Percentiles rank a stretch among this genome's conserved stretches.
Evolutionary conservation across 345 rosid genomes (phyloP).

Genomic region (Gossypium herbaceum): DNA sequence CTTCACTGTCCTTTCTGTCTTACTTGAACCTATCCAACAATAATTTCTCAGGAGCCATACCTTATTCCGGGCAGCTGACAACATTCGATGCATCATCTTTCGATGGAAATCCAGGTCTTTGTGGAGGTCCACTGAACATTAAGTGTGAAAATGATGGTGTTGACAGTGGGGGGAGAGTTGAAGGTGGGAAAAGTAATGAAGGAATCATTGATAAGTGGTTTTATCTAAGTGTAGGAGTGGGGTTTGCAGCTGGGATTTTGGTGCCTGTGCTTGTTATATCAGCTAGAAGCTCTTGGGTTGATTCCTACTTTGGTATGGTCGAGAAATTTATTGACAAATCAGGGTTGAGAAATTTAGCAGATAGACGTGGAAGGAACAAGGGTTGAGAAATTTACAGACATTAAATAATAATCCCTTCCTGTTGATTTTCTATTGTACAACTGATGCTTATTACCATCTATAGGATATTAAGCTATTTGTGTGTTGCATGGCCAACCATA

Average conservation of each 20-base stretch:
- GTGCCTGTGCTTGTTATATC: conserved; percentile 8
- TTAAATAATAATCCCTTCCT: not conserved
- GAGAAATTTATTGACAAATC: conserved; percentile 22
- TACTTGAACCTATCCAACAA: conserved; percentile 37
- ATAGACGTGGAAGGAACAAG: not conserved
- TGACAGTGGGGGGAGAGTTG: conserved; percentile 2
- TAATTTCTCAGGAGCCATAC: conserved; percentile 35
- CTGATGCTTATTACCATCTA: not conserved
- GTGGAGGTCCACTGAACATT: conserved; percentile 36
- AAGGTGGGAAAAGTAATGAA: conserved; percentile 8
- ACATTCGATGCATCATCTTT: conserved; percentile 34
- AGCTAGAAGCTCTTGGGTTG: conserved; percentile 22
- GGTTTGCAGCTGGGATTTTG: conserved; percentile 42
- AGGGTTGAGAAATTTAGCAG: conserved; percentile 3
- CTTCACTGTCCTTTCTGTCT: conserved; percentile 30
- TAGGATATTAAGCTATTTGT: not conserved
- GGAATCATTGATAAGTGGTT: conserved; percentile 37
- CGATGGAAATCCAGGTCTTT: conserved; percentile 34
- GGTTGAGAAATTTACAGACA: not conserved
- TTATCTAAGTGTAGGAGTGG: conserved; percentile 41
- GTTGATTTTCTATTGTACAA: not conserved
- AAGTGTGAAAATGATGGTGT: conserved; percentile 22
- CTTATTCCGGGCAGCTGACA: conserved; percentile 28
- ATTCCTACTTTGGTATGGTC: conserved; percentile 30
- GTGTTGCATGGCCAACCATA: not conserved